Evolutionary conservation across 2,329 filamentous ascomycete genomes (phyloP), one percentile per base, ranked within the genome.

Genomic region (Fusarium phyllophilum): DNA sequence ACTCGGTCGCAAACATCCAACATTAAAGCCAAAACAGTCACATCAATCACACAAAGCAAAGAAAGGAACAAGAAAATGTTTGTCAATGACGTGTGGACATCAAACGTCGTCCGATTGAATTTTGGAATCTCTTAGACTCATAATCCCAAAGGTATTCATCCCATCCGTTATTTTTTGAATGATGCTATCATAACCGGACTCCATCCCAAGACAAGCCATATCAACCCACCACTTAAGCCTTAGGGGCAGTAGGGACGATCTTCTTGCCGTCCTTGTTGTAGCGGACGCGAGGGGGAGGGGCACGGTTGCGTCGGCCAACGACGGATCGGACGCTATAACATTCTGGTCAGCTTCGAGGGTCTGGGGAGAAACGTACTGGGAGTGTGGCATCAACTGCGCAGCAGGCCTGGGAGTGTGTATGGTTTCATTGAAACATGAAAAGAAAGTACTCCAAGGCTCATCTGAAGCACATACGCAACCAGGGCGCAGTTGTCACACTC

Each of bases 221-320:
- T 79, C 73, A 78, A 73, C 77, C 78, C 76, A 73, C 72, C 76
- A 73, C 72, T 77, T 82, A 84, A 76, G 72, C 81, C 82, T 84
- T 84, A 68, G 82, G 78, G 76, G 79, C 57, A 84, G 93, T 93
- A 79, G 96, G 95, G 86, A 92, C 93, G 85, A 99, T 92, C 93
- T 99, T 99, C 95, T 99, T 99, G 90, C 95, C 96, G 85, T 99
- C 96, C 93, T 98, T 98, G 94, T 99, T 99, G 94, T 97, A 99
- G 83, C 96, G 91, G 83, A 99, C 95, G 85, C 96, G 92, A 84
- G 96, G 96, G 81, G 96, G 96, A 83, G 96, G 97, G 82, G 96
- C 96, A 86, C 96, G 94, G 94, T 99, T 99, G 88, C 96, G 96
- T 86, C 96, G 96, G 82, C 97, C 96, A 84, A 93, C 95, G 81